Conservation (phyloP, 2,329 filamentous ascomycete species). For the Phialocephala subalpina region DNA sequence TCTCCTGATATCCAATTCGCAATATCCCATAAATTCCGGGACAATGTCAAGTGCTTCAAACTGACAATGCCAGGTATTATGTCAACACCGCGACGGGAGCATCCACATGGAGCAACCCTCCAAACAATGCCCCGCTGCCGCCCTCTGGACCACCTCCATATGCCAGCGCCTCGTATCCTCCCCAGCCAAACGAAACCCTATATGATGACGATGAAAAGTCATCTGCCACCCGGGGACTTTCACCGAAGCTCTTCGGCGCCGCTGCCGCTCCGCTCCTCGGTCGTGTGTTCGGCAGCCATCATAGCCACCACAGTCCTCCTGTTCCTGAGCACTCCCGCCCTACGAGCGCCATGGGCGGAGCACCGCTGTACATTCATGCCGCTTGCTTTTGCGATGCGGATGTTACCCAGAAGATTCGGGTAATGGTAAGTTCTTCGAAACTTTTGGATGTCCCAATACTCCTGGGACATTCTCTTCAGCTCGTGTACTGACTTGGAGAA, state of each 20-base stretch:
- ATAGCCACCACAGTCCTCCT: slow-evolving; percentile 3
- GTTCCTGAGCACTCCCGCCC: not conserved
- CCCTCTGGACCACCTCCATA: slow-evolving; percentile 9
- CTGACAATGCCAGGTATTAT: slow-evolving; percentile 10
- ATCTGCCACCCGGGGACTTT: not conserved
- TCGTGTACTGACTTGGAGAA: no score
- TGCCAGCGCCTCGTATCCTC: not conserved
- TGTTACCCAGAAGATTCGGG: slow-evolving; percentile 13
- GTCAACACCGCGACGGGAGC: not conserved
- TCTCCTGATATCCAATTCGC: no score
- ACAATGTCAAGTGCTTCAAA: not conserved
- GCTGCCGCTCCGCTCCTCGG: not conserved
- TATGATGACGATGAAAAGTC: slow-evolving; percentile 11
- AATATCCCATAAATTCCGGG: no score
- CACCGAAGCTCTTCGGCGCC: not conserved
- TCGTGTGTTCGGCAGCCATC: slow-evolving; percentile 5
- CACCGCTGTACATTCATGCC: slow-evolving; percentile 3
- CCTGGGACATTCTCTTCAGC: no score
- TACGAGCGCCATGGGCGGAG: not conserved
- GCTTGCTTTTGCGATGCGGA: slow-evolving; percentile 6
- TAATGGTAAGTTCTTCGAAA: not conserved
- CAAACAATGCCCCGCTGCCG: slow-evolving; percentile 4
- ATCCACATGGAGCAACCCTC: slow-evolving; percentile 9
- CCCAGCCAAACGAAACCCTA: not conserved
- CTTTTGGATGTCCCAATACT: no score